Conservation (phyloP, 352 stramenopile species). For the Lagenidium giganteum region DNA sequence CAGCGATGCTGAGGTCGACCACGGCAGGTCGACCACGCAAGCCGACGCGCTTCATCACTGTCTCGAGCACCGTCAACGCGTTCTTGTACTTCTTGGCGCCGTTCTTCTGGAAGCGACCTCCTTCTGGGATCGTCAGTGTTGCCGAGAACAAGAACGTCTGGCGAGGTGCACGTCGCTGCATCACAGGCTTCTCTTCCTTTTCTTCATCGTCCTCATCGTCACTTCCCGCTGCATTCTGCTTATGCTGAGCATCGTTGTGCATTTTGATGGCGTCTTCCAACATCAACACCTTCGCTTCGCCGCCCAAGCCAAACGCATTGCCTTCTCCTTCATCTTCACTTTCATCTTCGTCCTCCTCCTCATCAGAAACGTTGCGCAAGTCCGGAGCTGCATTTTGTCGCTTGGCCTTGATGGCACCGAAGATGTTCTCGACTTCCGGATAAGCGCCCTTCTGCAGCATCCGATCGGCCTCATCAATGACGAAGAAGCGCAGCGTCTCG, state of each 20-base stretch:
- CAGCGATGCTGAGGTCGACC: conserved; percentile 64
- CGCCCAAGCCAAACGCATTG: too few relatives aligned
- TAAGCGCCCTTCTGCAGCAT: conserved; percentile 90
- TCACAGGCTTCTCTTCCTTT: background rate
- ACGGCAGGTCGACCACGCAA: conserved; percentile 75
- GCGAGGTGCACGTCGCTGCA: conserved; percentile 20
- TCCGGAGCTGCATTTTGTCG: conserved; percentile 25
- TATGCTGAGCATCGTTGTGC: too few relatives aligned
- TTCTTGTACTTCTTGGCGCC: conserved; percentile 44
- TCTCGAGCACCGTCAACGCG: conserved; percentile 60
- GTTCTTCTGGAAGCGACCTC: conserved; percentile 56
- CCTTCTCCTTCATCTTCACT: conserved; percentile 26
- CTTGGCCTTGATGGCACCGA: conserved; percentile 73
- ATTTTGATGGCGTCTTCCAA: conserved; percentile 66
- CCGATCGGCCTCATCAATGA: conserved; percentile 91
- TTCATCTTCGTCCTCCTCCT: conserved; percentile 19
- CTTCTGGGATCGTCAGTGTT: conserved; percentile 70
- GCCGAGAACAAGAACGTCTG: conserved; percentile 88
- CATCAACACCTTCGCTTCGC: conserved; percentile 66
- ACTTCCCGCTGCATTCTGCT: conserved; percentile 17
- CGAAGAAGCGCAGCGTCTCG: conserved; percentile 79
- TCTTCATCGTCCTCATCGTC: conserved; percentile 9
- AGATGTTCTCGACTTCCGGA: conserved; percentile 82
- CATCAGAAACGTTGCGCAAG: conserved; percentile 33
- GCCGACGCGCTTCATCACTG: conserved; percentile 82